Evolutionary conservation across 2,329 filamentous ascomycete genomes (phyloP), one percentile per base, ranked within the genome.

Genomic region (Cercospora zeae-maydis): DNA sequence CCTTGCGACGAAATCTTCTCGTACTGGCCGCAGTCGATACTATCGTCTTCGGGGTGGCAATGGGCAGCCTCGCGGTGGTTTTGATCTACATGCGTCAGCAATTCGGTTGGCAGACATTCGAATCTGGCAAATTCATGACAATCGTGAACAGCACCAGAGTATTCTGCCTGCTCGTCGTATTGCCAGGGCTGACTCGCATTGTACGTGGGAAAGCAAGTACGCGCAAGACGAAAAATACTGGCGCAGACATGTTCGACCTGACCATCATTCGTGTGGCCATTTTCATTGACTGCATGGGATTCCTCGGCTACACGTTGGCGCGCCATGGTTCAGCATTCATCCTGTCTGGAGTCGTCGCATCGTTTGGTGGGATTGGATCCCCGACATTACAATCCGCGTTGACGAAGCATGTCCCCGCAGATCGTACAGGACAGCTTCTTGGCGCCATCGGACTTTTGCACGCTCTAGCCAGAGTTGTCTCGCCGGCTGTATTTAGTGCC

Each of bases 381-480:
- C 93, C 95, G 1, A 95, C 91, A 0, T 82, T 96, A 55, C 92
- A 96, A 72, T 88, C 90, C 1, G 85, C 89, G 0, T 80, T 97
- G 56, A 97, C 92, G 19, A 98, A 97, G 74, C 95, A 98, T 75
- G 88, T 98, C 0, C 91, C 93, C 0, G 82, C 87, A 0, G 90
- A 95, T 66, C 85, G 85, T 52, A 88, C 95, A 0, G 95, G 95
- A 0, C 88, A 95, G 74, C 80, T 98, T n/a, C 83, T 99, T 0
- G 95, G 95, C 21, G 93, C 92, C 1, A 89, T 88, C 14, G 95
- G 93, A 0, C 80, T 98, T 65, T 78, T 98, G 62, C 93, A 98
- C 76, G 90, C 92, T 0, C 78, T 96, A 36, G 86, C 90, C 2
- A 83, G 92, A 65, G 86, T 98, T 1, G 75, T 96, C 11, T 88